These are phyloP conservation scores for Euphorbia tirucalli DNA, from an alignment of 345 rosid genomes.

Conservation along the genomic window DNA sequence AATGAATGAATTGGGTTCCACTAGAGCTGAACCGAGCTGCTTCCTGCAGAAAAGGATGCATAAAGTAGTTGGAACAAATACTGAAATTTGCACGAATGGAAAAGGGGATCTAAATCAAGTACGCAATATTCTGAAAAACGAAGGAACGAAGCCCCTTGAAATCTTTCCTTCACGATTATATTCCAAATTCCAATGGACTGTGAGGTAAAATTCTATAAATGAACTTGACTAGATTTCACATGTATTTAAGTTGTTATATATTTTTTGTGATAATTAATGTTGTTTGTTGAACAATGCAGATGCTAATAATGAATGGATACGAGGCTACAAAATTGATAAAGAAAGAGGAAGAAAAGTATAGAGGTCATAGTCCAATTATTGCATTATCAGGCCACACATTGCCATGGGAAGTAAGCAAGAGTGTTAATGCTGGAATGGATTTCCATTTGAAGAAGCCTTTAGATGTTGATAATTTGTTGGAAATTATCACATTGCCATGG, in stretches of 20 bases:
- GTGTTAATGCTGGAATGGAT: conserved; percentile 14
- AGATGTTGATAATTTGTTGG: conserved; percentile 1
- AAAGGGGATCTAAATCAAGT: conserved; percentile 50
- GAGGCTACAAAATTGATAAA: conserved; percentile 64
- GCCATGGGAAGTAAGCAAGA: conserved; percentile 45
- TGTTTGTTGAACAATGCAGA: conserved; percentile 30
- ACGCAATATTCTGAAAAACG: conserved; percentile 26
- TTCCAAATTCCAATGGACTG: conserved; percentile 94
- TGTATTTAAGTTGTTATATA: no score
- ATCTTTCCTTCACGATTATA: conserved; percentile 50
- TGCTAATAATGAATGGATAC: conserved; percentile 71
- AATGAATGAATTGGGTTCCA: neutral
- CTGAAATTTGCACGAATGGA: conserved; percentile 41
- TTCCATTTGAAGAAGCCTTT: conserved; percentile 12
- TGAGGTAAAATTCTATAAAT: conserved; percentile 42
- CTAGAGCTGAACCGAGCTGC: neutral
- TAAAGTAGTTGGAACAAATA: neutral
- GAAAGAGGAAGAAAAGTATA: conserved; percentile 43
- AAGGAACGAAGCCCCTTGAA: conserved; percentile 2
- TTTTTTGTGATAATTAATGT: neutral
- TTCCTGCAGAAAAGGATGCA: no score
- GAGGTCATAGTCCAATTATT: conserved; percentile 60
- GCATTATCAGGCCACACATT: conserved; percentile 47
- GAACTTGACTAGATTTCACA: neutral
- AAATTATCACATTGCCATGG: no score